phyloP scores from a whole-genome alignment of 2,329 filamentous ascomycete genomes.

The Cytospora piceicola region DNA sequence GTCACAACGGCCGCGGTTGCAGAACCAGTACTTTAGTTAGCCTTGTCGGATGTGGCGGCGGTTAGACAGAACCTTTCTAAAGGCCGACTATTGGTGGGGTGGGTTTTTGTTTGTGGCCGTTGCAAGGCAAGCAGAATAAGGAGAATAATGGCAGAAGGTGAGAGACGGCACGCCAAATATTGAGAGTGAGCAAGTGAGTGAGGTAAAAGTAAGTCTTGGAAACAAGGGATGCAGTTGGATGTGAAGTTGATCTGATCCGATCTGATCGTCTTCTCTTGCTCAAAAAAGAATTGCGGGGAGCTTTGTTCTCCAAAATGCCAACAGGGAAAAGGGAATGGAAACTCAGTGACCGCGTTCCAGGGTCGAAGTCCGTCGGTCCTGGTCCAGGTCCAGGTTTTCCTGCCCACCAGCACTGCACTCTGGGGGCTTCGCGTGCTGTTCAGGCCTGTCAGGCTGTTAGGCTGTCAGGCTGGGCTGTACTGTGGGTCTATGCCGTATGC shows the following conservation, averaged over 20 bases:
- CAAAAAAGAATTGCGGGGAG: conserved; percentile 1
- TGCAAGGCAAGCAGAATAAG: background rate
- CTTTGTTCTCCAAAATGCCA: background rate
- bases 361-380: background rate
- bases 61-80: too few relatives aligned
- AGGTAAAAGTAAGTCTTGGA: too few relatives aligned
- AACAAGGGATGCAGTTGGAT: background rate
- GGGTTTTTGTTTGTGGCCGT: background rate
- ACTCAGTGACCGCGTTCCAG: background rate
- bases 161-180: background rate
- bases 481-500: too few relatives aligned
- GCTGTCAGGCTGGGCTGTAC: too few relatives aligned
- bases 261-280: background rate
- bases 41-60: background rate
- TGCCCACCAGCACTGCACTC: too few relatives aligned
- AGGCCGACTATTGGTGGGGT: background rate
- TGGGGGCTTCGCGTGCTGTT: too few relatives aligned
- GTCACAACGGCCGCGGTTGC: too few relatives aligned
- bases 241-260: background rate
- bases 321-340: background rate
- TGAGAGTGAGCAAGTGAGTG: background rate
- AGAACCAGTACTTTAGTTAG: background rate
- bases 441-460: too few relatives aligned
- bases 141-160: too few relatives aligned
- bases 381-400: too few relatives aligned